Conservation (phyloP, 2,329 filamentous ascomycete species). For the Exophiala oligosperma region DNA sequence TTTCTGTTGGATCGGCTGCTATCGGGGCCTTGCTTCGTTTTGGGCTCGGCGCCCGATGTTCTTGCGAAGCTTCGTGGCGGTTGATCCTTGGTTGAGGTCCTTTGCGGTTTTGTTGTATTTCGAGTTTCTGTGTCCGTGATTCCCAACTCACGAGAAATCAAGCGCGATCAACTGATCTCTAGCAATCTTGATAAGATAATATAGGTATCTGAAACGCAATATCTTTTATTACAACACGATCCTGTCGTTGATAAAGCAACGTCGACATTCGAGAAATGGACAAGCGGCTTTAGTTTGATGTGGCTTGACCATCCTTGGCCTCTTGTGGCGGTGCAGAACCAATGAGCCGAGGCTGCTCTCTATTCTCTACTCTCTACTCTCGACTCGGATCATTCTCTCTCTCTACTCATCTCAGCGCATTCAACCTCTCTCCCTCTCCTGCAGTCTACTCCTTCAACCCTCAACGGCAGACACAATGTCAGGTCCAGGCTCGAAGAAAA, state of each 20-base stretch:
- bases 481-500: constrained; percentile 34
- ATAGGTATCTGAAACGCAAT: too few relatives aligned
- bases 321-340: constrained; percentile 3
- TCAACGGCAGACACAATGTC: constrained; percentile 32
- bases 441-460: background rate
- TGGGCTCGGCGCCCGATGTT: constrained; percentile 10
- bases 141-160: background rate
- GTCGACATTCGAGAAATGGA: background rate
- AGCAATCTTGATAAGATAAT: background rate
- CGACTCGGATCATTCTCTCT: background rate
- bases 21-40: constrained; percentile 1
- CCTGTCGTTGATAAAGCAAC: background rate
- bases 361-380: too few relatives aligned
- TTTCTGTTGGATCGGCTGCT: constrained; percentile 19
- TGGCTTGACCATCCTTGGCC: constrained; percentile 2
- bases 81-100: constrained; percentile 16
- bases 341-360: background rate
- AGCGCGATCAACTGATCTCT: background rate
- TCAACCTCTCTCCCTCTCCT: background rate
- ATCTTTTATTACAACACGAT: background rate
- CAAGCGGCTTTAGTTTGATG: constrained; percentile 4
- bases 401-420: background rate
- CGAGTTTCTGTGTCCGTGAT: background rate
- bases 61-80: constrained; percentile 10
- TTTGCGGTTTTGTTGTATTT: constrained; percentile 8